Percentiles rank a stretch among this genome's conserved stretches.
Conservation (phyloP, 441 rosid genomes). For the Breynia disticha region DNA sequence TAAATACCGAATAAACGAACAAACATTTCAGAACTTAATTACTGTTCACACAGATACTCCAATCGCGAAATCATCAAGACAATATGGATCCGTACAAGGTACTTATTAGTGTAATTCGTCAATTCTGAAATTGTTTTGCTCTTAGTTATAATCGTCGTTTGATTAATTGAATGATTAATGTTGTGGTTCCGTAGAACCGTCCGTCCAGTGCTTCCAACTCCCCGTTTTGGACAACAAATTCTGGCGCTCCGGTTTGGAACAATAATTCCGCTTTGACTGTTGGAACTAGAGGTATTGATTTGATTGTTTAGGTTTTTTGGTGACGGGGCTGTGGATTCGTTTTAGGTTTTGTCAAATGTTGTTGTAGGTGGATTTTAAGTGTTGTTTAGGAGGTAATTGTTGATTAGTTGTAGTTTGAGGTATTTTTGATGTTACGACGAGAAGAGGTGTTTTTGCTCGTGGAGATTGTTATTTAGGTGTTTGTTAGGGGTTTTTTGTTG, state of each 20-base stretch:
- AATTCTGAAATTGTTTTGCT: not conserved
- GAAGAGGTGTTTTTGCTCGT: too few species aligned
- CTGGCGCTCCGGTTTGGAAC: slow-evolving; percentile 88
- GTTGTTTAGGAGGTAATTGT: too few species aligned
- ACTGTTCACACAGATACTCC: too few species aligned
- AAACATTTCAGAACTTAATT: too few species aligned
- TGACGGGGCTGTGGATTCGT: not conserved
- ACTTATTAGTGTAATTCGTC: not conserved
- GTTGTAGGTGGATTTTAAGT: too few species aligned
- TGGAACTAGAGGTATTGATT: slow-evolving; percentile 67
- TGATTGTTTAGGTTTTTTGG: not conserved
- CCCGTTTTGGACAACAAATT: slow-evolving; percentile 74
- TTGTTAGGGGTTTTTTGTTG: too few species aligned
- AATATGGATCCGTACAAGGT: slow-evolving; percentile 86
- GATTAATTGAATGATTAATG: slow-evolving; percentile 3
- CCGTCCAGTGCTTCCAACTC: slow-evolving; percentile 74
- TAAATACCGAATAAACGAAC: not conserved
- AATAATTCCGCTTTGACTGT: slow-evolving; percentile 78
- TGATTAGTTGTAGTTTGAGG: too few species aligned
- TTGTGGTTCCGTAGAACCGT: slow-evolving; percentile 39
- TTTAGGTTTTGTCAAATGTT: too few species aligned
- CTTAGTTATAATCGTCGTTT: not conserved
- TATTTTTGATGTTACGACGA: too few species aligned
- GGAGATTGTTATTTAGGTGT: too few species aligned
- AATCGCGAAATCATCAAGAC: not conserved